A percentile compares a stretch with the other conserved stretches of the same genome.
phyloP scores from a whole-genome alignment of 2,329 filamentous ascomycete species.

The Plenodomus biglobosus region DNA sequence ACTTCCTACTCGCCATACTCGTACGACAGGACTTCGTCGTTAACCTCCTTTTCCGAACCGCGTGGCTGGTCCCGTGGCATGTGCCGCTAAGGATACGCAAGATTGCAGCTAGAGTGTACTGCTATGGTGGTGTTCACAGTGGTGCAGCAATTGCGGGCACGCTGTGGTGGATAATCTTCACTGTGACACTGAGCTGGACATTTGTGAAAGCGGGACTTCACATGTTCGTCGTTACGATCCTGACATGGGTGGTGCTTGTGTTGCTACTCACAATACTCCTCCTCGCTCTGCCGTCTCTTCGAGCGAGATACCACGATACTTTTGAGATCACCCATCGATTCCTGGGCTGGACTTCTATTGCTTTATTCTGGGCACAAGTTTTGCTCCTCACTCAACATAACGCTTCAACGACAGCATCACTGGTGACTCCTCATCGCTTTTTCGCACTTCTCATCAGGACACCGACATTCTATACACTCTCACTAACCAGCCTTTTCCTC shows the following conservation, averaged over 20 bases:
- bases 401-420: background rate
- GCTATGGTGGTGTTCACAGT: constrained; percentile 41
- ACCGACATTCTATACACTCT: constrained; percentile 64
- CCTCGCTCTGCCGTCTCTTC: constrained; percentile 27
- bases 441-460: constrained; percentile 8
- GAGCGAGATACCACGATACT: constrained; percentile 30
- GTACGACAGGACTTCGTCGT: constrained; percentile 38
- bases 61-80: constrained; percentile 35
- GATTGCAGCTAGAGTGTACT: constrained; percentile 32
- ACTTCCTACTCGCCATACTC: constrained; percentile 34
- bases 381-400: constrained; percentile 16
- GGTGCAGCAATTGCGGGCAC: constrained; percentile 36
- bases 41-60: constrained; percentile 33
- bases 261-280: constrained; percentile 28
- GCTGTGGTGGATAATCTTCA: constrained; percentile 50
- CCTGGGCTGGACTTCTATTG: constrained; percentile 35
- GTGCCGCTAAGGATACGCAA: constrained; percentile 27
- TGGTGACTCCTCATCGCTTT: background rate
- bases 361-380: constrained; percentile 33
- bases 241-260: constrained; percentile 22
- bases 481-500: constrained; percentile 64
- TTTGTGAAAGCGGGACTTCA: constrained; percentile 15
- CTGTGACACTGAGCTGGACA: constrained; percentile 31
- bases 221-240: constrained; percentile 16
- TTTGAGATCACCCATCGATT: constrained; percentile 43